Percentiles rank a stretch among this genome's conserved stretches.
Conservation (phyloP, 1,139 yeast species). For the Candida glucosophila region DNA sequence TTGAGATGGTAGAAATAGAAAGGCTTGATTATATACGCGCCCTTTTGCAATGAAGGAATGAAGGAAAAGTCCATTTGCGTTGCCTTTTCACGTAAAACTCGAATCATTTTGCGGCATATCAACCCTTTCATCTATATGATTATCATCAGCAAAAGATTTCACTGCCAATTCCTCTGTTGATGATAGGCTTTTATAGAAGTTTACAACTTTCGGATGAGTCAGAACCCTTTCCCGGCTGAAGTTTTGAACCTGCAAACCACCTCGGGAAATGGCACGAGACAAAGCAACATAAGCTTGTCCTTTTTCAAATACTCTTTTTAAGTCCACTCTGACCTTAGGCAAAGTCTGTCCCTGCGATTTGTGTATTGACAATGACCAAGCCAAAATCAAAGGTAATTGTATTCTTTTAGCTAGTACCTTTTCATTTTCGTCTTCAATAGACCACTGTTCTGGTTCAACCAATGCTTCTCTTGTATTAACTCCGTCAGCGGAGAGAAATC, state of each 20-base stretch:
- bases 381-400: slow-evolving; percentile 78
- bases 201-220: slow-evolving; percentile 54
- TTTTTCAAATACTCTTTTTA: slow-evolving; percentile 69
- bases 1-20: too few species aligned
- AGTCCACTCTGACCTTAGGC: slow-evolving; percentile 73
- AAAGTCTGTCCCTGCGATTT: slow-evolving; percentile 96
- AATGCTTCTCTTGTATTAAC: slow-evolving; percentile 54
- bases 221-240: slow-evolving; percentile 50
- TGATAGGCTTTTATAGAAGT: slow-evolving; percentile 42
- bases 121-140: too few species aligned
- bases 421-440: slow-evolving; percentile 30
- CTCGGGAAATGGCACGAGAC: slow-evolving; percentile 74
- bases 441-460: slow-evolving; percentile 38
- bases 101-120: too few species aligned
- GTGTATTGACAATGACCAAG: slow-evolving; percentile 95
- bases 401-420: slow-evolving; percentile 21
- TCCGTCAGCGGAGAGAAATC: slow-evolving; percentile 65
- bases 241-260: slow-evolving; percentile 70
- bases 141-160: too few species aligned
- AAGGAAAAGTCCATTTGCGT: too few species aligned
- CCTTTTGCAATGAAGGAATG: too few species aligned
- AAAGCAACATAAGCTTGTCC: slow-evolving; percentile 96
- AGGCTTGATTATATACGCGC: too few species aligned
- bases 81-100: too few species aligned
- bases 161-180: slow-evolving; percentile 19